Evolutionary conservation across 805 yeast species (phyloP).

Genomic region (Pichia paraexigua): DNA sequence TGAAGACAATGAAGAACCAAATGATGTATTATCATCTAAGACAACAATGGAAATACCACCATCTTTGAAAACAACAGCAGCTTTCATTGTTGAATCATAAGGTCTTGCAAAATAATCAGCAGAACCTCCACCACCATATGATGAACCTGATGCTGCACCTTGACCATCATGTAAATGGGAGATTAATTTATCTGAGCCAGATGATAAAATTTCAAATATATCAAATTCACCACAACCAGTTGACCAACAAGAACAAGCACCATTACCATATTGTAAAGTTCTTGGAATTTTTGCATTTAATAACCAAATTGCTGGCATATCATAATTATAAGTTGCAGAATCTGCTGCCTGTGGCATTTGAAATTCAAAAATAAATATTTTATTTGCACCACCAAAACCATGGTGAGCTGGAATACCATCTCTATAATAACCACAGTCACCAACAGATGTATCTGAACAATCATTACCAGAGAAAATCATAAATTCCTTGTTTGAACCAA

Average conservation of each 20-base stretch:
- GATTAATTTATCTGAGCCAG: slow-evolving; percentile 70
- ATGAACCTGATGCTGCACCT: slow-evolving; percentile 45
- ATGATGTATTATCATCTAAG: slow-evolving; percentile 45
- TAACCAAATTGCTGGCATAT: slow-evolving; percentile 93
- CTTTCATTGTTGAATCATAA: slow-evolving; percentile 65
- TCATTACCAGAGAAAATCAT: slow-evolving; percentile 69
- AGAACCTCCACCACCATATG: slow-evolving; percentile 71
- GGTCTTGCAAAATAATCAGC: slow-evolving; percentile 88
- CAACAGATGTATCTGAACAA: slow-evolving; percentile 42
- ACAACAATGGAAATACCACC: slow-evolving; percentile 49
- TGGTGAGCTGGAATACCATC: slow-evolving; percentile 84
- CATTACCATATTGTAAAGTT: slow-evolving; percentile 84
- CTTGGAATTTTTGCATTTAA: slow-evolving; percentile 76
- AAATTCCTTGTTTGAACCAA: slow-evolving; percentile 71
- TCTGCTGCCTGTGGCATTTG: slow-evolving; percentile 68
- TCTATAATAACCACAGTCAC: slow-evolving; percentile 82
- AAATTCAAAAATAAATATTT: slow-evolving; percentile 90
- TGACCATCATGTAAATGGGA: slow-evolving; percentile 81
- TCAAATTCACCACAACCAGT: slow-evolving; percentile 98
- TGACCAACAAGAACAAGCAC: slow-evolving; percentile 89
- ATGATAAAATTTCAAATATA: slow-evolving; percentile 75
- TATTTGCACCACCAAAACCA: slow-evolving; percentile 79
- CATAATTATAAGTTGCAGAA: slow-evolving; percentile 32
- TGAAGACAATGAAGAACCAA: slow-evolving; percentile 45
- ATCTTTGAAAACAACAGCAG: slow-evolving; percentile 76